Base-by-base conservation (phyloP, 345 rosid genomes). In the Passiflora organensis region DNA sequence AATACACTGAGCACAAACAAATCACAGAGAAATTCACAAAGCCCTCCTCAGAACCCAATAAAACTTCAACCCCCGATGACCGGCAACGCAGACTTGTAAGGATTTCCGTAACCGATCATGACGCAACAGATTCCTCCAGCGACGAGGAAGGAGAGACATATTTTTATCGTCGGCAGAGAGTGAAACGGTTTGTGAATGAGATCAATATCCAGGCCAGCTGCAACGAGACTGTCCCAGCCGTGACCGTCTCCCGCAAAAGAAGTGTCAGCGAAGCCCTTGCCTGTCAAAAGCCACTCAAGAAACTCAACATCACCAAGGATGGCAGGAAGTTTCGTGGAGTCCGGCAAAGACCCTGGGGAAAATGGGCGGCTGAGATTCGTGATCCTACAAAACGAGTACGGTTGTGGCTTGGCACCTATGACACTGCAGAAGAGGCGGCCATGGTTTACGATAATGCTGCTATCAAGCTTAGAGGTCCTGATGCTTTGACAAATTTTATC, bases 321-420 rank as follows among this genome's bases (percentile, higher is more conserved):
- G 32, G 32, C 24, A 91, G 66, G 66, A 91, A 91, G 85, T 91
- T 71, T 51, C 81, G 97, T 0, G 97, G 97, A 5, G 97, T 91
- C 2, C 62, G 98, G 51, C 95, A 82, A 66, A 73, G 98, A 64
- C 98, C 98, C 0, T 91, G 98, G 98, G 97, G 98, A 0, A 91
- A 91, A 75, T 91, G 96, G 96, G 98, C 98, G 2, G 98, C 98
- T 9, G 98, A 91, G 85, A 91, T 91, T 67, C 77, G 98, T n/a
- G 98, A 91, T 82, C 98, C 98, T 0, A 82, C 70, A 14, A 75
- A 71, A 50, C 85, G 90, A 3, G 83, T 75, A 20, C 71, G 98
- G 72, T 64, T 91, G 13, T 91, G 98, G 98, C 64, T 91, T 16
- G 98, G 98, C 2, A 91, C 97, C 22, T 91, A 76, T 21, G 76